Percentiles rank a stretch among this genome's conserved stretches.
Conservation (phyloP, 1,284 basidiomycete genomes). For the Cystobasidium slooffiae region DNA sequence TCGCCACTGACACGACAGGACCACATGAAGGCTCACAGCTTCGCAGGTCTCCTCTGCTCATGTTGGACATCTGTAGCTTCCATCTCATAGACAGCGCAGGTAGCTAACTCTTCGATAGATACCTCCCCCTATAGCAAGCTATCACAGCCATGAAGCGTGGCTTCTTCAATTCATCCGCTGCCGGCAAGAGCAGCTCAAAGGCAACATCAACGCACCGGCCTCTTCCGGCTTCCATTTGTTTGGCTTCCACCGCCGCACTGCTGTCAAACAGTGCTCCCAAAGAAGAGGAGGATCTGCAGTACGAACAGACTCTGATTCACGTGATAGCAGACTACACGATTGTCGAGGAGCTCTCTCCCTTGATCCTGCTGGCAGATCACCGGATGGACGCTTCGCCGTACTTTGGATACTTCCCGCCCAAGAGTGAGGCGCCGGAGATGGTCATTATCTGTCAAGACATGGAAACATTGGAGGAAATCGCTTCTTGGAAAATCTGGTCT, state of each 20-base stretch:
- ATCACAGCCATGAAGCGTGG: constrained; percentile 12
- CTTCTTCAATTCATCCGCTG: background rate
- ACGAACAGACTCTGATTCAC: background rate
- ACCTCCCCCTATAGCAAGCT: no score
- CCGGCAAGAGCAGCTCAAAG: background rate
- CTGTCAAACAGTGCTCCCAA: background rate
- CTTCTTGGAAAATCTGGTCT: constrained; percentile 1
- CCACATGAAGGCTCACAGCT: no score
- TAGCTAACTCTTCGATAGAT: no score
- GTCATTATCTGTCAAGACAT: constrained; percentile 15
- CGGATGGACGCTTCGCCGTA: constrained; percentile 20
- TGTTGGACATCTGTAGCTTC: no score
- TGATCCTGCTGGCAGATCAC: constrained; percentile 29
- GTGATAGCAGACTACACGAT: constrained; percentile 7
- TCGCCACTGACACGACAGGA: no score
- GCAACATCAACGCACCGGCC: background rate
- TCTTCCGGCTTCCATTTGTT: background rate
- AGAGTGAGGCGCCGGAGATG: background rate
- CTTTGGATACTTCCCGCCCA: constrained; percentile 34
- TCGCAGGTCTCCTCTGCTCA: no score
- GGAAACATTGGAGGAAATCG: constrained; percentile 12
- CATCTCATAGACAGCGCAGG: no score
- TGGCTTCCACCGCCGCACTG: background rate
- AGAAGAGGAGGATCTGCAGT: background rate
- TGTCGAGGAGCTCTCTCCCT: background rate